phyloP scores from a whole-genome alignment of 768 basidiomycete genomes.

The Galerina sulciceps region DNA sequence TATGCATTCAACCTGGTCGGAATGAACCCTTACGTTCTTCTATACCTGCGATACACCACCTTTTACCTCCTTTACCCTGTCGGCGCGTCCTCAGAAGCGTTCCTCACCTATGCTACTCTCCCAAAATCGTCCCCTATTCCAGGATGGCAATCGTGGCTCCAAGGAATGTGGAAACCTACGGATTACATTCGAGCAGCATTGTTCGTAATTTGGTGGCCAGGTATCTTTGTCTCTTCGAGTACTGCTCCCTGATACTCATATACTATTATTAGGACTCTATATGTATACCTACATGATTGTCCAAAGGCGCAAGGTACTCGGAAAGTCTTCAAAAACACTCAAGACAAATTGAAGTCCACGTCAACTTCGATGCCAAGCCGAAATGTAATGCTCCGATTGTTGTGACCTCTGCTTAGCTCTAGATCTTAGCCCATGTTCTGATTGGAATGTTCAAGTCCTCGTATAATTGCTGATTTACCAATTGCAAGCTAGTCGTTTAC shows the following conservation, averaged over 20 bases:
- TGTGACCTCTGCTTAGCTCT: no score
- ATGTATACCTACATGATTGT: slow-evolving; percentile 59
- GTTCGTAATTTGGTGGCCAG: slow-evolving; percentile 88
- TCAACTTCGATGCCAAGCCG: no score
- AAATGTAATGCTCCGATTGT: no score
- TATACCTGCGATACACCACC: slow-evolving; percentile 86
- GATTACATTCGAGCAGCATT: slow-evolving; percentile 64
- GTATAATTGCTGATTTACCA: no score
- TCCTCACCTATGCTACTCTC: slow-evolving; percentile 79
- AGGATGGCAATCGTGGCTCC: slow-evolving; percentile 45
- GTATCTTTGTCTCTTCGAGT: slow-evolving; percentile 39
- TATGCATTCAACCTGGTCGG: slow-evolving; percentile 75
- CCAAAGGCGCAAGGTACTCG: slow-evolving; percentile 52
- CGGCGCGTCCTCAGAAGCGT: slow-evolving; percentile 90
- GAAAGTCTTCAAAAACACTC: slow-evolving; percentile 25
- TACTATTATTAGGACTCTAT: slow-evolving; percentile 42
- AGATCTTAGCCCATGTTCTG: no score
- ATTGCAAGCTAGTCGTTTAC: no score
- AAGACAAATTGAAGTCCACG: slow-evolving; percentile 24
- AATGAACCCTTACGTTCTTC: slow-evolving; percentile 51
- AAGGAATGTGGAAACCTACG: slow-evolving; percentile 52
- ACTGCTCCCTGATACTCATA: not conserved
- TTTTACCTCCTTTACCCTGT: slow-evolving; percentile 95
- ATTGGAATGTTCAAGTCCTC: no score
- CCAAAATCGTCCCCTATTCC: slow-evolving; percentile 50